A percentile compares a stretch with the other conserved stretches of the same genome.
phyloP scores from a whole-genome alignment of 2,329 filamentous ascomycete species.

The Apiospora aurea region DNA sequence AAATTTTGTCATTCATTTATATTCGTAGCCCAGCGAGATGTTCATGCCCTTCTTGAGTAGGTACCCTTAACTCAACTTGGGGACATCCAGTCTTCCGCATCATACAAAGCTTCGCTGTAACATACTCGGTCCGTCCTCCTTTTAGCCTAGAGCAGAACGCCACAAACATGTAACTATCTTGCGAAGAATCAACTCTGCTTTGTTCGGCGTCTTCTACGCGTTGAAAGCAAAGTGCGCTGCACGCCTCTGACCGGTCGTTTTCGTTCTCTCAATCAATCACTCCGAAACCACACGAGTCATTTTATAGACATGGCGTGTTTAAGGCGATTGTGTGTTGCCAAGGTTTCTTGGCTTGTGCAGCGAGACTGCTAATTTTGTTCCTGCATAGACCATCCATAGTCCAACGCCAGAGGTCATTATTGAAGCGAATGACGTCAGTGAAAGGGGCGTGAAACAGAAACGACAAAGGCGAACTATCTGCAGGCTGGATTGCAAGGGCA shows the following conservation, averaged over 20 bases:
- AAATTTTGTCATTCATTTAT: neutral
- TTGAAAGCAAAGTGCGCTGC: neutral
- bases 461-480: conserved; percentile 29
- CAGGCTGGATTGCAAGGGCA: neutral
- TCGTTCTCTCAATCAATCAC: neutral
- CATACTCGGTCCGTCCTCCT: neutral
- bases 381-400: conserved; percentile 23
- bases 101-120: conserved; percentile 12
- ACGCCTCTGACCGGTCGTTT: neutral
- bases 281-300: conserved; percentile 1
- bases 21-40: conserved; percentile 4
- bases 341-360: neutral
- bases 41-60: conserved; percentile 6
- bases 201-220: conserved; percentile 19
- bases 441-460: conserved; percentile 32
- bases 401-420: conserved; percentile 33
- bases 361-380: neutral
- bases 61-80: neutral
- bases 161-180: neutral
- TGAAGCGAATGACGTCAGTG: conserved; percentile 36
- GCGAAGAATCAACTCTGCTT: conserved; percentile 2
- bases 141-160: conserved; percentile 5
- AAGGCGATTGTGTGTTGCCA: neutral
- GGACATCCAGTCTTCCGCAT: neutral
- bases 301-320: conserved; percentile 2